Evolutionary conservation across 495 filamentous ascomycete genomes (phyloP).

Genomic region (Neurospora cerealis): DNA sequence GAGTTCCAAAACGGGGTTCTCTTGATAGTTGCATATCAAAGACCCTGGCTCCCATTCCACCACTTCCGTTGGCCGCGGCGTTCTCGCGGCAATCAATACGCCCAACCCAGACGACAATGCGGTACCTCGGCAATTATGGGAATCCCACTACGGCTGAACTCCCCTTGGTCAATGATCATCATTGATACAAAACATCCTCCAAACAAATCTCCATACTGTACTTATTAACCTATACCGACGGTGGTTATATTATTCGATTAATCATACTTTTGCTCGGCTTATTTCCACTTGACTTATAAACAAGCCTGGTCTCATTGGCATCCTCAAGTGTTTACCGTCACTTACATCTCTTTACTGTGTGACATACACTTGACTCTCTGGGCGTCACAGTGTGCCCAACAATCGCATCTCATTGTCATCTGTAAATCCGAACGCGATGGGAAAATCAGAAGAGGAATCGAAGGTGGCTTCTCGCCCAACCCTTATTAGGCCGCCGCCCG

Average conservation of each 20-base stretch:
- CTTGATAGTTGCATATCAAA: neutral
- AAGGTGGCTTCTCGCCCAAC: constrained; percentile 36
- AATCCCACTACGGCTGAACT: neutral
- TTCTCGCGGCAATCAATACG: neutral
- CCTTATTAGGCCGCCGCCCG: constrained; percentile 63
- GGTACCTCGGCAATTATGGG: neutral
- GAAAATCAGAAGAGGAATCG: neutral
- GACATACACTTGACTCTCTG: neutral
- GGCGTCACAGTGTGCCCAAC: neutral
- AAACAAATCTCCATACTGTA: neutral
- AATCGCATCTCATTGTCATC: neutral
- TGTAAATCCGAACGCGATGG: neutral
- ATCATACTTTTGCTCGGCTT: neutral
- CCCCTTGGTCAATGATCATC: neutral
- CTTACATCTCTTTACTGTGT: neutral
- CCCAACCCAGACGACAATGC: neutral
- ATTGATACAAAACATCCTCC: neutral
- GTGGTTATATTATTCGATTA: neutral
- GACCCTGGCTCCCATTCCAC: neutral
- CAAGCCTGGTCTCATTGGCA: neutral
- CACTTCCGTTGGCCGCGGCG: neutral
- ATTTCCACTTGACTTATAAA: neutral
- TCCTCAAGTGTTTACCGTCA: neutral
- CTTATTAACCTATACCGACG: neutral
- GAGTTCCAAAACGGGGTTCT: neutral